Conservation (phyloP, 2,329 filamentous ascomycete genomes). For the Cordyceps cateniannulata region DNA sequence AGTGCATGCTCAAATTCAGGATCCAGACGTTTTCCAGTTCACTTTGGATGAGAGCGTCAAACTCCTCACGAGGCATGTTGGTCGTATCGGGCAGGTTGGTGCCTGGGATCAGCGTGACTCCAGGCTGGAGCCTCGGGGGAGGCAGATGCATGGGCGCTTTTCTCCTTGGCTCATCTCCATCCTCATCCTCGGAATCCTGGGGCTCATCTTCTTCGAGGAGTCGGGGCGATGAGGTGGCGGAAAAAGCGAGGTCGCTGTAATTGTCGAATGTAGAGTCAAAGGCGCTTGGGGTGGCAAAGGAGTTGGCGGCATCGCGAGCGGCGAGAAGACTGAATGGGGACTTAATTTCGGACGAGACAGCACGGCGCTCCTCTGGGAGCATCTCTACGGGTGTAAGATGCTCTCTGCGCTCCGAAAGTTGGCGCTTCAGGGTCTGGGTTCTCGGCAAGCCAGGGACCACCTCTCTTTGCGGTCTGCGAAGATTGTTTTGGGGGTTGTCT, state of each 20-base stretch:
- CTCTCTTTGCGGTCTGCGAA: constrained; percentile 27
- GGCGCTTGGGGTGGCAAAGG: constrained; percentile 4
- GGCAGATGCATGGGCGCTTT: constrained; percentile 1
- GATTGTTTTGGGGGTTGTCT: neutral
- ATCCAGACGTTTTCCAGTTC: constrained; percentile 91
- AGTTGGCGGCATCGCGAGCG: neutral
- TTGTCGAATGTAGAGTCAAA: neutral
- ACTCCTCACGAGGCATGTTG: constrained; percentile 45
- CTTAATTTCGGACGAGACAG: constrained; percentile 54
- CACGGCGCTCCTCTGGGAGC: constrained; percentile 61
- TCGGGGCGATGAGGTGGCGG: neutral
- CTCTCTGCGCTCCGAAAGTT: constrained; percentile 72
- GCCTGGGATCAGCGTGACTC: constrained; percentile 25
- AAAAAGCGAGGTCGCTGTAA: constrained; percentile 6
- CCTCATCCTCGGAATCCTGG: neutral
- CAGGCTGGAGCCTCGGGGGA: neutral
- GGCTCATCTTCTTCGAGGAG: constrained; percentile 1
- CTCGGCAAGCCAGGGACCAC: constrained; percentile 76
- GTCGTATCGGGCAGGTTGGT: constrained; percentile 33
- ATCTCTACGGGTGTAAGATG: constrained; percentile 61
- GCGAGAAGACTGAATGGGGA: neutral
- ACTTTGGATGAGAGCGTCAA: constrained; percentile 62
- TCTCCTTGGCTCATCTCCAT: constrained; percentile 26
- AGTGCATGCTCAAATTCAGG: constrained; percentile 96
- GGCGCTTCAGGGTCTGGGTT: constrained; percentile 72